Percentiles rank a stretch among this genome's conserved stretches.
Evolutionary conservation across 129 eudicot genomes (phyloP).

Genomic region (Pittosporum tobira): DNA sequence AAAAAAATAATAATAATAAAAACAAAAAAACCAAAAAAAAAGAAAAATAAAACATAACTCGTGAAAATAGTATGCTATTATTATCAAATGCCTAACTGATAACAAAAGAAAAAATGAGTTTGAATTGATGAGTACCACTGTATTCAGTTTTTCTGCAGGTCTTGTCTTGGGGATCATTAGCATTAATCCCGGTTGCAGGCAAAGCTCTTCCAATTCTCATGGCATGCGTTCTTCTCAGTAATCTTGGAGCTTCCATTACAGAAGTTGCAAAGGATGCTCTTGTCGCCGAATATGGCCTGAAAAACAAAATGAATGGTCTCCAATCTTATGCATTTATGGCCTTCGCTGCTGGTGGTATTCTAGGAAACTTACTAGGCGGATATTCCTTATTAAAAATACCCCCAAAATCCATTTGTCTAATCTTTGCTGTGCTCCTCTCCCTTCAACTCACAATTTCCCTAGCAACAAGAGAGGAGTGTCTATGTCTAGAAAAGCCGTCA

Average conservation of each 20-base stretch:
- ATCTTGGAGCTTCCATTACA: slow-evolving; percentile 77
- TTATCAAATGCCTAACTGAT: too few relatives aligned
- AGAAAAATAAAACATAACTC: too few relatives aligned
- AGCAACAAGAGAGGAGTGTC: slow-evolving; percentile 53
- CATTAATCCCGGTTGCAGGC: slow-evolving; percentile 56
- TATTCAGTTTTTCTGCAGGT: slow-evolving; percentile 77
- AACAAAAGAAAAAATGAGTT: too few relatives aligned
- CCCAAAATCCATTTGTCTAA: slow-evolving; percentile 47
- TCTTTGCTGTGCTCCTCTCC: slow-evolving; percentile 50
- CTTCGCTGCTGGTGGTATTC: slow-evolving; percentile 70
- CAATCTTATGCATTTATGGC: slow-evolving; percentile 95
- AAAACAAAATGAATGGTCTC: slow-evolving; percentile 53
- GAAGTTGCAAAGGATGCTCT: slow-evolving; percentile 95
- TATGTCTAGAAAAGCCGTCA: slow-evolving; percentile 39
- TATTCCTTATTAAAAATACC: slow-evolving; percentile 43
- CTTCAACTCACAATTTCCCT: slow-evolving; percentile 48
- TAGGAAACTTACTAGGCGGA: slow-evolving; percentile 78
- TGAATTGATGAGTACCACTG: slow-evolving; percentile 22
- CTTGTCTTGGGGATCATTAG: slow-evolving; percentile 81
- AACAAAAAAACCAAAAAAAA: too few relatives aligned
- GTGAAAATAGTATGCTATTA: too few relatives aligned
- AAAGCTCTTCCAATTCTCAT: slow-evolving; percentile 53
- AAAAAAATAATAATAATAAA: not conserved
- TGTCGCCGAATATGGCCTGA: slow-evolving; percentile 81
- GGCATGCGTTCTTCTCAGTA: slow-evolving; percentile 65